Evolutionary conservation across 75 land plant genomes (phyloP), one percentile per base, ranked within the genome.

Genomic region (Pseudotsuga menziesii): DNA sequence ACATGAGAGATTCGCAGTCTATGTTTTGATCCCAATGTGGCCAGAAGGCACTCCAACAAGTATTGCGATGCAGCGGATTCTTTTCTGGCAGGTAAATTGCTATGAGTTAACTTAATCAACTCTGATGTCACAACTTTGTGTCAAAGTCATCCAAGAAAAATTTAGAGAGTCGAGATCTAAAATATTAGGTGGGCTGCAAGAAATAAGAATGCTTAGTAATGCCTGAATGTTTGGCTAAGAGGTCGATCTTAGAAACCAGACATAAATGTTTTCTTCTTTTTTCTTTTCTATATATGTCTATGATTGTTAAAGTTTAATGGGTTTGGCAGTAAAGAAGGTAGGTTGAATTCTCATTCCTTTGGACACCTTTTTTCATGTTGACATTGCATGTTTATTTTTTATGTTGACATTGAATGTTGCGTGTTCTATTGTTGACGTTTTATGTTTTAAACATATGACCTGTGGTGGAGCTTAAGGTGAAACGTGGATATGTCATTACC

Each of bases 11-110:
- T 92, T 92, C 77, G 82, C 85, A 57, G 94, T 86, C 16, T 92
- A 92, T 79, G 56, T 92, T 70, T 81, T 90, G 48, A 78, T 92
- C 35, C 94, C 94, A 57, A 86, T 92, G 94, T 92, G 93, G 93
- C 94, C 94, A 77, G 94, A 92, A 79, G 94, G 94, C 71, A 83
- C 58, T 82, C 94, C 94, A 22, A 83, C 83, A 25, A 75, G 86
- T 79, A 78, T 73, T 32, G 41, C 93, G 41, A 76, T 87, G 80
- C 94, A 92, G 79, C 87, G 89, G 56, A 92, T 92, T 61, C 93
- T 92, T 36, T 88, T 67, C 66, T 92, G 90, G 84, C 94, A 92
- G 94, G 94, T 91, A 69, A 8, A 17, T 7, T 29, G 17, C 17
- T 32, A 39, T 32, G 17, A 20, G 22, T 20, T 69, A n/a, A 67